Percentiles rank a stretch among this genome's conserved stretches.
phyloP scores from a whole-genome alignment of 495 filamentous ascomycete species.

The Talaromyces trachyspermus region DNA sequence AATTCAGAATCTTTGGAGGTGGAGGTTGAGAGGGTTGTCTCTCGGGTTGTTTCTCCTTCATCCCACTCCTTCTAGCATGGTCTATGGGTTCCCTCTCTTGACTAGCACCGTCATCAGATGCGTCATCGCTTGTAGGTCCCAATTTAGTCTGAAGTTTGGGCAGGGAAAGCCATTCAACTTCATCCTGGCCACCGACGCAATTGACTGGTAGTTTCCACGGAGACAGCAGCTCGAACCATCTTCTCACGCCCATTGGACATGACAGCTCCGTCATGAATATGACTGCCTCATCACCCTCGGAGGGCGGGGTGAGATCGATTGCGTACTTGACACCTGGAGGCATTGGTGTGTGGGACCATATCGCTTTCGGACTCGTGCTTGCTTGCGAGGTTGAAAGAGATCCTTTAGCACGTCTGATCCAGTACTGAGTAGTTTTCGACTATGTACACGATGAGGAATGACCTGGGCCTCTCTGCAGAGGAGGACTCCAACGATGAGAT shows the following conservation, averaged over 20 bases:
- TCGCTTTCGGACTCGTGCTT: constrained; percentile 20
- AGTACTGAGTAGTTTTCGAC: constrained; percentile 35
- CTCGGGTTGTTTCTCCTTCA: background rate
- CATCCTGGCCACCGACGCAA: constrained; percentile 30
- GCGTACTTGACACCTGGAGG: constrained; percentile 44
- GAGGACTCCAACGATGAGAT: constrained; percentile 9
- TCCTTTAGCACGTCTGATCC: constrained; percentile 42
- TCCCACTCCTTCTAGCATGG: background rate
- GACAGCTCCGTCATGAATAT: constrained; percentile 50
- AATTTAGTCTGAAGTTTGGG: background rate
- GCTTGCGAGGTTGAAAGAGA: constrained; percentile 35
- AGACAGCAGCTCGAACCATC: constrained; percentile 30
- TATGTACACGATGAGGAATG: constrained; percentile 36
- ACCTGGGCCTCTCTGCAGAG: constrained; percentile 11
- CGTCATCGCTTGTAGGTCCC: background rate
- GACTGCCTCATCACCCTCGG: constrained; percentile 51
- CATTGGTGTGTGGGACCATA: constrained; percentile 25
- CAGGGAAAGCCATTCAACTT: constrained; percentile 10
- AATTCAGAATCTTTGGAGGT: constrained; percentile 3
- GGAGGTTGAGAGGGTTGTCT: background rate
- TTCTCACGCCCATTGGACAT: constrained; percentile 43
- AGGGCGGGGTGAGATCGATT: constrained; percentile 55
- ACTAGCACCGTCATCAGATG: background rate
- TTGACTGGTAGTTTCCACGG: constrained; percentile 41
- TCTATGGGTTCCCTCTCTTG: background rate